Percentiles rank a stretch among this genome's conserved stretches.
phyloP scores from a whole-genome alignment of 768 basidiomycete genomes.

The Kwoniella bestiolae region DNA sequence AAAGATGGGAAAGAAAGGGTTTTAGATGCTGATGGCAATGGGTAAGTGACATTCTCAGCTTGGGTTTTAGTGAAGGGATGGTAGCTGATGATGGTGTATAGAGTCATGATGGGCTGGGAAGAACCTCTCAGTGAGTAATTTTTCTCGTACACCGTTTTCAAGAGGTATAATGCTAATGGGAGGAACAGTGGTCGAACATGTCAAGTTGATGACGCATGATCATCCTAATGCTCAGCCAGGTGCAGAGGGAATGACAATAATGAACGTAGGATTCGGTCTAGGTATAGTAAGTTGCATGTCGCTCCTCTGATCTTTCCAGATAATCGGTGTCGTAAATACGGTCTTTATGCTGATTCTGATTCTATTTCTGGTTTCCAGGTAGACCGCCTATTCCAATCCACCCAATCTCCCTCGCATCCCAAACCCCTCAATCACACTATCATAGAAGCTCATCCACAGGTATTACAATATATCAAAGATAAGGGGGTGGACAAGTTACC shows the following conservation, averaged over 20 bases:
- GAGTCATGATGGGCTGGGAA: constrained; percentile 99
- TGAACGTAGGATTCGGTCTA: constrained; percentile 93
- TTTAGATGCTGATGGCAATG: constrained; percentile 68
- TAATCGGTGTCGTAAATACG: too few relatives aligned
- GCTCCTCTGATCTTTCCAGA: too few relatives aligned
- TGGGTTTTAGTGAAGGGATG: not conserved
- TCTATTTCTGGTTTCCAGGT: constrained; percentile 63
- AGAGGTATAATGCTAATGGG: constrained; percentile 33
- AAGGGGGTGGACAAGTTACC: constrained; percentile 76
- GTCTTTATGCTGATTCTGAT: not conserved
- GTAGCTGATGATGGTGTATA: constrained; percentile 8
- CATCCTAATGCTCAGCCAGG: constrained; percentile 58
- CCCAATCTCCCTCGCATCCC: constrained; percentile 57
- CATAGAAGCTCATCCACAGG: constrained; percentile 91
- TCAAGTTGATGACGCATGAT: constrained; percentile 65
- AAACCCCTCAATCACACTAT: constrained; percentile 79
- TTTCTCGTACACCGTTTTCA: not conserved
- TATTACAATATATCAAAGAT: constrained; percentile 76
- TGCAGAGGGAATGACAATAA: constrained; percentile 63
- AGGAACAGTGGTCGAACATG: constrained; percentile 75
- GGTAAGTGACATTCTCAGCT: constrained; percentile 32
- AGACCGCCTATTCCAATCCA: constrained; percentile 75
- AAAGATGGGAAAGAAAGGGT: constrained; percentile 81
- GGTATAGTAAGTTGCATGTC: constrained; percentile 65
- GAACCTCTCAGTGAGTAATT: constrained; percentile 68